Base-by-base conservation (phyloP, 441 rosid genomes). In the Melianthus villosus region DNA sequence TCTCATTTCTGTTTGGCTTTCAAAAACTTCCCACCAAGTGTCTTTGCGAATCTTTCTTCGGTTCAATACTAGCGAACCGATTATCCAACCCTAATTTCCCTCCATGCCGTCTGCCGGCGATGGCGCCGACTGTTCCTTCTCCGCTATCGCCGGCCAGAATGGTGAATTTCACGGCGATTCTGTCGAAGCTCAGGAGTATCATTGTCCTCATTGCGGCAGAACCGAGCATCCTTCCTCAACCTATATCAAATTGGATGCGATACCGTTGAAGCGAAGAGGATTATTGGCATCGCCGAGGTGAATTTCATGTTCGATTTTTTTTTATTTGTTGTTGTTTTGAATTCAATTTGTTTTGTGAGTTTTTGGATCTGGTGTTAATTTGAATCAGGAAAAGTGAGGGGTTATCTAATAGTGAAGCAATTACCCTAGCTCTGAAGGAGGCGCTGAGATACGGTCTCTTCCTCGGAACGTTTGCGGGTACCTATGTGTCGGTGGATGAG, bases 391-490 rank as follows among this genome's bases (percentile, higher is more conserved):
- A 68, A 66, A 50, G 29, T 19, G 91, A 71, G 43, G 57, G 50
- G 31, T 59, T 82, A 38, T 41, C 85, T 4, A 60, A 75, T 63
- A 66, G 67, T 19, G 79, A 86, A 58, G 86, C 93, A 5, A 67
- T 72, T 39, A 40, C 49, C 28, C 29, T 82, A 56, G 93, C 85
- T 6, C 26, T 86, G 38, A 79, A 79, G 57, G 94, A 86, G 54
- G 82, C 97, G 1, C 46, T 86, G 16, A 67, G 94, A 62, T 86
- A 86, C 25, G 97, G 94, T 18, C 49, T 86, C 22, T 86, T 86
- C 48, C 68, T 86, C n/a, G 94, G 94, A 44, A 77, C 93, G 33
- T 86, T 77, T 32, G 86, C 97, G 44, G 94, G 97, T 30, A 73
- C 84, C 39, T 86, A 69, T 62, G 93, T 59, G 31, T 70, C 94